Percentiles rank a stretch among this genome's conserved stretches.
Evolutionary conservation across 1,139 yeast species (phyloP).

Genomic region (Entelexis sorbosivorans): DNA sequence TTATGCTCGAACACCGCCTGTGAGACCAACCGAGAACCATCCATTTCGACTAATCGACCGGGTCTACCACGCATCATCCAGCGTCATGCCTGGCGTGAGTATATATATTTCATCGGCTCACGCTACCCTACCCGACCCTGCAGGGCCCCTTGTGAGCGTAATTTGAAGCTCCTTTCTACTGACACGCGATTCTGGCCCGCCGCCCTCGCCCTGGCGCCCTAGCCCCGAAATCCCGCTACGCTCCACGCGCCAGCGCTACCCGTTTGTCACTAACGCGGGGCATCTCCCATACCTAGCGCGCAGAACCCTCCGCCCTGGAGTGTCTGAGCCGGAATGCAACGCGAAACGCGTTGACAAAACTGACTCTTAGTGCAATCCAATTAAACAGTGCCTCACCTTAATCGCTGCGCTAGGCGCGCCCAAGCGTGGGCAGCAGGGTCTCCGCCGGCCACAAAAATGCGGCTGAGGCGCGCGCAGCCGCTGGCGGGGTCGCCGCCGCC

Average conservation of each 20-base stretch:
- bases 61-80: not conserved
- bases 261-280: slow-evolving; percentile 1
- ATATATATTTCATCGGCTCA: slow-evolving; percentile 4
- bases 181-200: not conserved
- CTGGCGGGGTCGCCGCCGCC: too few relatives aligned
- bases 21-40: slow-evolving; percentile 11
- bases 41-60: slow-evolving; percentile 3
- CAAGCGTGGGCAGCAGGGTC: not conserved
- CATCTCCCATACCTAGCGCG: not conserved
- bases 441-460: not conserved
- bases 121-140: slow-evolving; percentile 12
- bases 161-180: slow-evolving; percentile 12
- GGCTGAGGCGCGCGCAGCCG: not conserved
- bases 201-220: slow-evolving; percentile 1
- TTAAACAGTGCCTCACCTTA: slow-evolving; percentile 3
- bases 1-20: slow-evolving; percentile 16
- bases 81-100: not conserved
- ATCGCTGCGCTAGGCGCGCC: not conserved
- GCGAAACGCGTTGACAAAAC: slow-evolving; percentile 14
- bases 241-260: not conserved
- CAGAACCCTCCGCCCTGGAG: slow-evolving; percentile 2
- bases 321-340: slow-evolving; percentile 8
- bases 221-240: slow-evolving; percentile 1
- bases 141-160: slow-evolving; percentile 8
- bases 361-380: slow-evolving; percentile 17